These are phyloP conservation scores for Achlya hypogyna DNA, from an alignment of 352 stramenopile genomes.

Conservation along the genomic window DNA sequence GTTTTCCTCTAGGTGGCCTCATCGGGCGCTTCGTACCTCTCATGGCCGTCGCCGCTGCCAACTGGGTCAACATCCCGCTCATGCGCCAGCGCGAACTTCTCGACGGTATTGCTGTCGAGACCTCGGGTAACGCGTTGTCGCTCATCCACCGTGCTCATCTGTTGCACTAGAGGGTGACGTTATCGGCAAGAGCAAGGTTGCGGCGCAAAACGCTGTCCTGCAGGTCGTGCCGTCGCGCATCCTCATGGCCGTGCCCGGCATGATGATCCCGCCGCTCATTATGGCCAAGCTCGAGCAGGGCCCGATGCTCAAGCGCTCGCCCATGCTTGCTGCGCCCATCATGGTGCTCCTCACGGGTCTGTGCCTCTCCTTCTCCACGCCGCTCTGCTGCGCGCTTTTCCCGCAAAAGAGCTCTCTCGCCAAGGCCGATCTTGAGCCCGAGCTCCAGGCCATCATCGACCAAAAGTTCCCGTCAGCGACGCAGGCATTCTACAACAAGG, in stretches of 20 bases:
- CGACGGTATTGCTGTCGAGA: slow-evolving; percentile 72
- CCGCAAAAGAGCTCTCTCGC: slow-evolving; percentile 59
- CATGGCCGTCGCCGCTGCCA: slow-evolving; percentile 74
- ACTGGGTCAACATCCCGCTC: slow-evolving; percentile 85
- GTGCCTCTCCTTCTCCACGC: slow-evolving; percentile 66
- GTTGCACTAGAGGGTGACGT: slow-evolving; percentile 35
- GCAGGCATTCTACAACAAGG: slow-evolving; percentile 75
- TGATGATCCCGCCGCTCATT: slow-evolving; percentile 78
- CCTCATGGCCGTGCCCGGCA: slow-evolving; percentile 77
- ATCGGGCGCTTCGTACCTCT: slow-evolving; percentile 68
- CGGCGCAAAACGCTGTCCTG: slow-evolving; percentile 60
- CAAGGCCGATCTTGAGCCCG: slow-evolving; percentile 47
- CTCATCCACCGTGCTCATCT: not conserved
- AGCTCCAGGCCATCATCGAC: slow-evolving; percentile 48
- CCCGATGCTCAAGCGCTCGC: slow-evolving; percentile 46
- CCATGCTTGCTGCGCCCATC: slow-evolving; percentile 49
- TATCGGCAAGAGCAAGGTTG: slow-evolving; percentile 55
- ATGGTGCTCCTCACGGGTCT: slow-evolving; percentile 65
- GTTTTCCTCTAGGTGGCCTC: slow-evolving; percentile 35
- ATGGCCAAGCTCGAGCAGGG: slow-evolving; percentile 73
- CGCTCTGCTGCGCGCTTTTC: slow-evolving; percentile 76
- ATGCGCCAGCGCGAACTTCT: slow-evolving; percentile 85
- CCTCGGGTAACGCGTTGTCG: slow-evolving; percentile 20
- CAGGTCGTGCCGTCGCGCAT: slow-evolving; percentile 81
- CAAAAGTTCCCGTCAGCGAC: slow-evolving; percentile 33